Conservation (phyloP, 202 grass and related monocot genomes). For the Hordeum pubiflorum region DNA sequence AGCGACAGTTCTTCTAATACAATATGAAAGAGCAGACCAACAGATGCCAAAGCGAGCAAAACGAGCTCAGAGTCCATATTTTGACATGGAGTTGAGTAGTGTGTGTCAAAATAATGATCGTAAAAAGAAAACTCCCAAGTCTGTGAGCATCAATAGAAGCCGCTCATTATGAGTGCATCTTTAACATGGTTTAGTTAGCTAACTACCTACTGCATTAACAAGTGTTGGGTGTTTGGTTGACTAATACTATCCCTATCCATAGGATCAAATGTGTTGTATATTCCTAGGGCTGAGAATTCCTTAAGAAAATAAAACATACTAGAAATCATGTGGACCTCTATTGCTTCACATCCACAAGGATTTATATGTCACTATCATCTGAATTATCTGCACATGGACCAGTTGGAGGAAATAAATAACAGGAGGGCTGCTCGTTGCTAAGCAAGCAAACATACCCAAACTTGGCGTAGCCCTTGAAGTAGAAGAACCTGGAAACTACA, state of each 20-base stretch:
- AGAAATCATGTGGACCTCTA: background rate
- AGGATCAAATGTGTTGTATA: background rate
- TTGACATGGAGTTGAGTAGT: too few relatives aligned
- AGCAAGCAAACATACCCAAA: constrained; percentile 47
- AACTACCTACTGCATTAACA: background rate
- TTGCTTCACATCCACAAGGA: background rate
- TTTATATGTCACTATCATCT: background rate
- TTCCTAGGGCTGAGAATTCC: background rate
- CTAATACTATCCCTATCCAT: background rate
- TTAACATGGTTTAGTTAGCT: background rate
- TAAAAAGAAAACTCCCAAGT: background rate
- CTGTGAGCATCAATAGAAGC: background rate
- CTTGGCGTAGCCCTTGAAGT: constrained; percentile 79
- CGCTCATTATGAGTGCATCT: background rate
- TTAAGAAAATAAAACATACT: background rate
- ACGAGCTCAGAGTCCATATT: too few relatives aligned
- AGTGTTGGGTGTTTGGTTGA: background rate
- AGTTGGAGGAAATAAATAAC: background rate
- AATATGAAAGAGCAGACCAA: too few relatives aligned
- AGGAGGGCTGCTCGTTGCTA: constrained; percentile 1
- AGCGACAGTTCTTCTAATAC: too few relatives aligned
- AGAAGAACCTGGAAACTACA: constrained; percentile 53
- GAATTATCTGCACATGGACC: background rate
- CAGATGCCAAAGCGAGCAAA: too few relatives aligned
- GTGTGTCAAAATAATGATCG: background rate